Conservation (phyloP, 2,329 filamentous ascomycete species). For the Fusarium sp. region DNA sequence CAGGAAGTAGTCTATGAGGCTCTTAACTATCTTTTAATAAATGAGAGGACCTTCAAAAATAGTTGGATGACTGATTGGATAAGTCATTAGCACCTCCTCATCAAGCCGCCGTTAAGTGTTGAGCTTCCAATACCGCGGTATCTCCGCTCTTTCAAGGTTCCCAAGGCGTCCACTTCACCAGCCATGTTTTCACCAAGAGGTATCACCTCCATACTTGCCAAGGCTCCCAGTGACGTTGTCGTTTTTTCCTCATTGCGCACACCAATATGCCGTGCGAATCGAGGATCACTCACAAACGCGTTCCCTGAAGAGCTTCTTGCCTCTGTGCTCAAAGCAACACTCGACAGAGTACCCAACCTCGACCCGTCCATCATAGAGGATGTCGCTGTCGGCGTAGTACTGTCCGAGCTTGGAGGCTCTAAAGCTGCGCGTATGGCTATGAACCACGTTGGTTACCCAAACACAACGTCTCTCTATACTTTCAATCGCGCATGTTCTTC, state of each 20-base stretch:
- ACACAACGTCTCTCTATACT: constrained; percentile 80
- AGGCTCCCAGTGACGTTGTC: constrained; percentile 83
- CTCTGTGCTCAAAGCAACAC: constrained; percentile 59
- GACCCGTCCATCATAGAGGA: constrained; percentile 72
- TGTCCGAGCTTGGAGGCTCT: constrained; percentile 88
- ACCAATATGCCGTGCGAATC: constrained; percentile 83
- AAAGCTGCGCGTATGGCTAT: constrained; percentile 94
- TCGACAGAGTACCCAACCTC: constrained; percentile 68
- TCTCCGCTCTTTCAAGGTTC: no score
- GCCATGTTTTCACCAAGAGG: not conserved
- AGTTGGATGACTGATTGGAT: not conserved
- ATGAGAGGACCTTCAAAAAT: no score
- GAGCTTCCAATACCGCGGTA: not conserved
- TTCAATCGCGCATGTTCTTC: constrained; percentile 88
- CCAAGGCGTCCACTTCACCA: not conserved
- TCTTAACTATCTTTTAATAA: not conserved
- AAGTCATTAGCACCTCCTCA: not conserved
- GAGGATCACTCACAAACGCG: constrained; percentile 84
- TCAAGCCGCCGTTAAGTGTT: not conserved
- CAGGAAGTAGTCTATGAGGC: not conserved
- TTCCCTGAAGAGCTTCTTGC: constrained; percentile 90
- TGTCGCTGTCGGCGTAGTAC: constrained; percentile 85
- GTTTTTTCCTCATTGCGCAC: constrained; percentile 92
- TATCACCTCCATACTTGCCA: constrained; percentile 61
- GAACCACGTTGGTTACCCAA: constrained; percentile 81